Conservation (phyloP, 805 yeast species). For the Lachancea cidri region DNA sequence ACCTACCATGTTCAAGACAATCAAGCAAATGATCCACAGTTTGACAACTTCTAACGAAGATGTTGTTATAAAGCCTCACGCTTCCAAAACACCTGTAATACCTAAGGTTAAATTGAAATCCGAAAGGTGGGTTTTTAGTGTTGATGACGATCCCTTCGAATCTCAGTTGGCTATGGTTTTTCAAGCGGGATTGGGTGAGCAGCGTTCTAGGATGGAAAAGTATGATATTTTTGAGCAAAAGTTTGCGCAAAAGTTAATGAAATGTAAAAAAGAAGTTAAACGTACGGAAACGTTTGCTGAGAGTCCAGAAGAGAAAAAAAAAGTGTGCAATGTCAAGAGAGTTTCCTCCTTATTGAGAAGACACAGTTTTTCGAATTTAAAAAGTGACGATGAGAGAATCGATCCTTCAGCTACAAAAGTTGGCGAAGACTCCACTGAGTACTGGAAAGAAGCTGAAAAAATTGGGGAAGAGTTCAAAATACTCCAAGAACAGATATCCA, state of each 20-base stretch:
- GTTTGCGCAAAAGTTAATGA: constrained; percentile 11
- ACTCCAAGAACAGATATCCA: constrained; percentile 46
- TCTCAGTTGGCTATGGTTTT: constrained; percentile 58
- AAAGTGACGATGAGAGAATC: background rate
- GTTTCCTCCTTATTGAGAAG: background rate
- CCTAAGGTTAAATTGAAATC: constrained; percentile 57
- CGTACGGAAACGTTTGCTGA: constrained; percentile 1
- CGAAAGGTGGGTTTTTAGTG: constrained; percentile 50
- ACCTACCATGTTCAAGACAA: constrained; percentile 59
- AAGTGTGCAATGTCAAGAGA: background rate
- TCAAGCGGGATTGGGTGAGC: constrained; percentile 64
- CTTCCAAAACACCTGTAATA: constrained; percentile 40
- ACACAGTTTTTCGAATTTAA: constrained; percentile 3
- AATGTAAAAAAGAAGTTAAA: constrained; percentile 2
- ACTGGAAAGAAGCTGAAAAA: constrained; percentile 1
- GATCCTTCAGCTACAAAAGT: background rate
- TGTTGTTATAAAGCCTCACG: constrained; percentile 36
- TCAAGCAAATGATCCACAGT: constrained; percentile 53
- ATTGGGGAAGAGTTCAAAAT: constrained; percentile 7
- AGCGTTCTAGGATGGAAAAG: constrained; percentile 53
- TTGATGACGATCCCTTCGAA: constrained; percentile 92
- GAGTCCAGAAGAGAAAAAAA: background rate
- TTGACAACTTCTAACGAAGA: constrained; percentile 39
- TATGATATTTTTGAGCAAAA: constrained; percentile 36
- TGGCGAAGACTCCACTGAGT: background rate